Percentiles rank a stretch among this genome's conserved stretches.
Evolutionary conservation across 2,329 filamentous ascomycete species (phyloP).

Genomic region (Cryphonectria naterciae): DNA sequence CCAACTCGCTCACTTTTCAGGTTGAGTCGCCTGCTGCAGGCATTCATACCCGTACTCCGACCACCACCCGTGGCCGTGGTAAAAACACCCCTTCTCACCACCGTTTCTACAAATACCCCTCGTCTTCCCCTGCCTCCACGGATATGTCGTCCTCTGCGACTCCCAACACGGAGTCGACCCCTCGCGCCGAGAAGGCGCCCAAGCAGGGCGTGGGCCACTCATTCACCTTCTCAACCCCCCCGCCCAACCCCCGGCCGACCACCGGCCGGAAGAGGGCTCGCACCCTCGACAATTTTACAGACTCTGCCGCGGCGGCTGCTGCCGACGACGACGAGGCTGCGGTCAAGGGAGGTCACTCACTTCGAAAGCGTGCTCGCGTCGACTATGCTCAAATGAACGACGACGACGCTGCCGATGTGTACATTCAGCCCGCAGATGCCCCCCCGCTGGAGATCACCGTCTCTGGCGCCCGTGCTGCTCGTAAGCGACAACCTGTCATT

Average conservation of each 20-base stretch:
- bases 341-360: constrained; percentile 61
- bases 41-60: constrained; percentile 21
- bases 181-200: constrained; percentile 32
- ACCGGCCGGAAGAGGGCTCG: constrained; percentile 48
- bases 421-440: constrained; percentile 28
- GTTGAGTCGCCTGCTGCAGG: constrained; percentile 17
- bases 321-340: constrained; percentile 50
- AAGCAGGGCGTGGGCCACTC: constrained; percentile 43
- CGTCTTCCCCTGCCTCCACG: constrained; percentile 20
- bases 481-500: constrained; percentile 19
- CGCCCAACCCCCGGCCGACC: constrained; percentile 31
- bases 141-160: constrained; percentile 15
- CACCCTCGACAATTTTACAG: constrained; percentile 45
- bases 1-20: constrained; percentile 24
- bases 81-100: constrained; percentile 22
- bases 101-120: background rate
- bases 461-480: constrained; percentile 21
- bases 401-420: constrained; percentile 40
- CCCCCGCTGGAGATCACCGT: constrained; percentile 18
- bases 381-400: constrained; percentile 62
- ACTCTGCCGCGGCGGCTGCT: constrained; percentile 31
- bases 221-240: constrained; percentile 44
- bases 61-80: constrained; percentile 26
- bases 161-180: constrained; percentile 19
- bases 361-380: constrained; percentile 59